phyloP scores from a whole-genome alignment of 2,329 filamentous ascomycete species.

The Fusarium graminum region DNA sequence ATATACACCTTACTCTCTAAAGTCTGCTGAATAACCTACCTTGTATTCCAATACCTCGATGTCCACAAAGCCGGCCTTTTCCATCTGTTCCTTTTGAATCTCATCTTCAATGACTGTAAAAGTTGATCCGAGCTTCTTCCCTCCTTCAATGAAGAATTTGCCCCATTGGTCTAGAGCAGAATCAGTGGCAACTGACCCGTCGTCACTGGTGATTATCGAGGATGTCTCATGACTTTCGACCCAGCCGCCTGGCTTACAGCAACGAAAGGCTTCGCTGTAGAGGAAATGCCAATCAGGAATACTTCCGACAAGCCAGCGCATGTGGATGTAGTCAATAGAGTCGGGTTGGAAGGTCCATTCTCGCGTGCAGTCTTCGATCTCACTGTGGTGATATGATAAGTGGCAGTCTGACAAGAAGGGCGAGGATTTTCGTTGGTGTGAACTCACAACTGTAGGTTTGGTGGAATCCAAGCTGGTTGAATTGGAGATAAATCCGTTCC shows the following conservation, averaged over 20 bases:
- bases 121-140: not conserved
- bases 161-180: not conserved
- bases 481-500: constrained; percentile 1
- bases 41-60: not conserved
- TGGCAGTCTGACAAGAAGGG: not conserved
- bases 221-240: not conserved
- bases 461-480: constrained; percentile 3
- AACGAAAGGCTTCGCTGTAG: not conserved
- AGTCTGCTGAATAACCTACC: not conserved
- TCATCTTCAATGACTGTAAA: not conserved
- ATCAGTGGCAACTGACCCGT: not conserved
- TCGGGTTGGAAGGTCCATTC: not conserved
- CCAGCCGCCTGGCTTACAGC: not conserved
- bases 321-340: not conserved
- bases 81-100: not conserved
- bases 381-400: not conserved
- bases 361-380: constrained; percentile 1
- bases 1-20: too few relatives aligned
- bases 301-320: not conserved
- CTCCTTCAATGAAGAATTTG: not conserved
- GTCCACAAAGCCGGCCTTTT: not conserved
- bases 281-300: not conserved
- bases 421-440: not conserved
- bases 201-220: not conserved
- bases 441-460: constrained; percentile 1